Evolutionary conservation across 805 yeast species (phyloP).

Genomic region (Priceomyces carsonii): DNA sequence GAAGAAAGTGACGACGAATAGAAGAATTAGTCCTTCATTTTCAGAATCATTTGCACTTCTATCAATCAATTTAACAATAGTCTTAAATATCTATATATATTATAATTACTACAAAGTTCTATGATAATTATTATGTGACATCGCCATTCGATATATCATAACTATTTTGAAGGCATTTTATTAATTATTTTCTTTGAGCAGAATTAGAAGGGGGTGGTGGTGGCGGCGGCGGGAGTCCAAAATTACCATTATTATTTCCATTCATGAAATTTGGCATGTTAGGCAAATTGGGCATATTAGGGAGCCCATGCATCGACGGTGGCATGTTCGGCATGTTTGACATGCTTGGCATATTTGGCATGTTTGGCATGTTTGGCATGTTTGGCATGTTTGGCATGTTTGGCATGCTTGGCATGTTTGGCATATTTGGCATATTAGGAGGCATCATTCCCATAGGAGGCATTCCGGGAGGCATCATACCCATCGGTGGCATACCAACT

Average conservation of each 20-base stretch:
- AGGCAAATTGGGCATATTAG: constrained; percentile 21
- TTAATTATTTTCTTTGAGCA: constrained; percentile 4
- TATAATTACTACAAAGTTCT: too few species aligned
- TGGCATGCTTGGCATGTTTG: constrained; percentile 15
- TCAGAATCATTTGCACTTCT: neutral
- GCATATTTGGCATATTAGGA: constrained; percentile 23
- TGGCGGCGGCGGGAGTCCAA: constrained; percentile 13
- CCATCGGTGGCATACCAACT: constrained; percentile 24
- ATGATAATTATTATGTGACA: too few species aligned
- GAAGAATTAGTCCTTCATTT: neutral
- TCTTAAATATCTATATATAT: too few species aligned
- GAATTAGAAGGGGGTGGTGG: constrained; percentile 19
- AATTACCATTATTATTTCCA: constrained; percentile 9
- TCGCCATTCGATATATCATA: too few species aligned
- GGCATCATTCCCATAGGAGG: constrained; percentile 22
- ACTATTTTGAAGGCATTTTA: too few species aligned
- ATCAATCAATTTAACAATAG: too few species aligned
- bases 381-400: constrained; percentile 19
- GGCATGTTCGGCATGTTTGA: constrained; percentile 24
- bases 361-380: constrained; percentile 24
- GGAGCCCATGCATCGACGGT: constrained; percentile 22
- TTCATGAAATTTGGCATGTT: constrained; percentile 23
- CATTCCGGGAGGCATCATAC: constrained; percentile 13
- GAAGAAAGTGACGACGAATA: constrained; percentile 72
- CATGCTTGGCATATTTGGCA: constrained; percentile 26